These are phyloP conservation scores for Exophiala aquamarina DNA, from an alignment of 2,329 filamentous ascomycete species.

Conservation along the genomic window DNA sequence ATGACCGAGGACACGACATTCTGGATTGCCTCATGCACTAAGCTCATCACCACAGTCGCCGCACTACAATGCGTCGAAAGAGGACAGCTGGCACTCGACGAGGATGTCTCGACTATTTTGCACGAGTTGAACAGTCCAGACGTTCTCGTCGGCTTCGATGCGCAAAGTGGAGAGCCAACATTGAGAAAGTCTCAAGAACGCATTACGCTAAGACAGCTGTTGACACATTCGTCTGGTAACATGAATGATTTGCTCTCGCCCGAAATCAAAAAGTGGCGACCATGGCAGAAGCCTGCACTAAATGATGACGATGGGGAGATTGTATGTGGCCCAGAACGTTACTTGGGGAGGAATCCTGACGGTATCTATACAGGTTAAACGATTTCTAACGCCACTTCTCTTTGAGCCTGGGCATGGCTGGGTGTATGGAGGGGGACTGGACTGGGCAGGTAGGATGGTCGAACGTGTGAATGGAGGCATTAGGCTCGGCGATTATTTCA, in stretches of 20 bases:
- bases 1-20: constrained; percentile 24
- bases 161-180: constrained; percentile 32
- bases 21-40: constrained; percentile 35
- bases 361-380: neutral
- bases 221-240: constrained; percentile 24
- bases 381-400: constrained; percentile 9
- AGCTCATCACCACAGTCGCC: constrained; percentile 53
- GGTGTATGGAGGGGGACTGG: constrained; percentile 51
- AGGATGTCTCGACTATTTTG: constrained; percentile 45
- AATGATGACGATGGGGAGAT: neutral
- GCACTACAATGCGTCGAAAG: constrained; percentile 57
- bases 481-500: constrained; percentile 44
- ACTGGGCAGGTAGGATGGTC: constrained; percentile 53
- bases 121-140: constrained; percentile 51
- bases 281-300: neutral
- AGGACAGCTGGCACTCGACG: constrained; percentile 48
- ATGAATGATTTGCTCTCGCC: constrained; percentile 21
- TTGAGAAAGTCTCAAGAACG: constrained; percentile 27
- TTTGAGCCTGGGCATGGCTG: constrained; percentile 52
- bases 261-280: constrained; percentile 19
- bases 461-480: constrained; percentile 47
- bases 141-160: constrained; percentile 50
- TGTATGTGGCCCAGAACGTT: constrained; percentile 1
- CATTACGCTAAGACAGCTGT: constrained; percentile 24
- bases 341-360: neutral